Conservation (phyloP, 2,329 filamentous ascomycete genomes). For the Pyrenochaeta sp. region DNA sequence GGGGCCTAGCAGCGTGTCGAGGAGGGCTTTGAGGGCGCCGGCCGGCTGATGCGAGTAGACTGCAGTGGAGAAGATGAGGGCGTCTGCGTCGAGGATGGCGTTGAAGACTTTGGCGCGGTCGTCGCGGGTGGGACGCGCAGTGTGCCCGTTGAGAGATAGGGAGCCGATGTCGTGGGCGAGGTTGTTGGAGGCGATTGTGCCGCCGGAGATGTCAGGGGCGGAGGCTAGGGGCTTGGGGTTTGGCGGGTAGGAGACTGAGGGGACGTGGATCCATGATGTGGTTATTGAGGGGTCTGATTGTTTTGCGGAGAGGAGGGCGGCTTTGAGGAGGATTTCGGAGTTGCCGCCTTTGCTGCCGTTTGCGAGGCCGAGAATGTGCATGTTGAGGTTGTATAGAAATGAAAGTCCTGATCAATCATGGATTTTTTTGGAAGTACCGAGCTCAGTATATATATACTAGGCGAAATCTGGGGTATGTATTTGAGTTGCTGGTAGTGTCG, state of each 20-base stretch:
- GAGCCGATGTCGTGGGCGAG: too few species aligned
- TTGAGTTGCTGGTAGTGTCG: too few species aligned
- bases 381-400: not conserved
- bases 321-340: conserved; percentile 16
- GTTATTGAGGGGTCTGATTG: not conserved
- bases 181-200: conserved; percentile 11
- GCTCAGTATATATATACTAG: too few species aligned
- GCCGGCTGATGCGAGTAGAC: conserved; percentile 16
- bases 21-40: conserved; percentile 6
- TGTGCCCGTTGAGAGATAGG: too few species aligned
- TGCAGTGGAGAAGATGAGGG: conserved; percentile 10
- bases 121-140: not conserved
- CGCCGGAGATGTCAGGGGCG: conserved; percentile 8
- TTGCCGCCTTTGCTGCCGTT: conserved; percentile 15
- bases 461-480: too few species aligned
- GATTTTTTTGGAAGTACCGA: too few species aligned
- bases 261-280: conserved; percentile 18
- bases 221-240: conserved; percentile 8
- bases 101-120: conserved; percentile 8
- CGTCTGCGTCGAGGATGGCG: conserved; percentile 11
- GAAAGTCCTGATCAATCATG: too few species aligned
- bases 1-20: conserved; percentile 12
- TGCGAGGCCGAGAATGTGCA: conserved; percentile 18
- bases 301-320: conserved; percentile 9
- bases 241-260: conserved; percentile 9